Evolutionary conservation across 2,329 filamentous ascomycete genomes (phyloP).

Genomic region (Diaporthe destruens): DNA sequence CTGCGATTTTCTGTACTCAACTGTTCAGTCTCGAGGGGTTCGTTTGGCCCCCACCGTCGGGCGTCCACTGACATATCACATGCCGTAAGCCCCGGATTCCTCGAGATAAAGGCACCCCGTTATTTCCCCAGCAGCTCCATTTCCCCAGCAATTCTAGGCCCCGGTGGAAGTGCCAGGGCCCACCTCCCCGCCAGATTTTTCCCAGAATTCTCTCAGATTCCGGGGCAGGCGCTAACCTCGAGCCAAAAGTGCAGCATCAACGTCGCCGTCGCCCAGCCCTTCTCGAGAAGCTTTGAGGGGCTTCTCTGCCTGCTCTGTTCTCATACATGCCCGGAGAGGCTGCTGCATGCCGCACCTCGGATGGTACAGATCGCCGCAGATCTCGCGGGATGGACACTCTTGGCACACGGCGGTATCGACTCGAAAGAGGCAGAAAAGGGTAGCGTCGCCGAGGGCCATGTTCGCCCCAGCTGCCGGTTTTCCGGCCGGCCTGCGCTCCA

Average conservation of each 20-base stretch:
- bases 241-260: background rate
- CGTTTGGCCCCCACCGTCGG: background rate
- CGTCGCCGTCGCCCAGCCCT: background rate
- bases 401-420: background rate
- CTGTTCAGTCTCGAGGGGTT: background rate
- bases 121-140: constrained; percentile 8
- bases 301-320: too few relatives aligned
- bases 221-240: background rate
- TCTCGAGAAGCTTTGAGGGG: too few relatives aligned
- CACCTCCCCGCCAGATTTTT: constrained; percentile 27
- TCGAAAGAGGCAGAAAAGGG: background rate
- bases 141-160: constrained; percentile 30
- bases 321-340: background rate
- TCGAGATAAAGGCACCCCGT: background rate
- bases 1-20: background rate
- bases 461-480: background rate
- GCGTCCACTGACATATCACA: background rate
- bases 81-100: background rate
- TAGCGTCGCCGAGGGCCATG: too few relatives aligned
- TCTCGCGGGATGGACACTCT: background rate
- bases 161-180: background rate
- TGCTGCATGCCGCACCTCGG: background rate
- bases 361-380: background rate
- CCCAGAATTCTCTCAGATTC: background rate
- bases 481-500: background rate